Percentiles rank a stretch among this genome's conserved stretches.
phyloP scores from a whole-genome alignment of 495 filamentous ascomycete genomes.

The Neurospora sp. region DNA sequence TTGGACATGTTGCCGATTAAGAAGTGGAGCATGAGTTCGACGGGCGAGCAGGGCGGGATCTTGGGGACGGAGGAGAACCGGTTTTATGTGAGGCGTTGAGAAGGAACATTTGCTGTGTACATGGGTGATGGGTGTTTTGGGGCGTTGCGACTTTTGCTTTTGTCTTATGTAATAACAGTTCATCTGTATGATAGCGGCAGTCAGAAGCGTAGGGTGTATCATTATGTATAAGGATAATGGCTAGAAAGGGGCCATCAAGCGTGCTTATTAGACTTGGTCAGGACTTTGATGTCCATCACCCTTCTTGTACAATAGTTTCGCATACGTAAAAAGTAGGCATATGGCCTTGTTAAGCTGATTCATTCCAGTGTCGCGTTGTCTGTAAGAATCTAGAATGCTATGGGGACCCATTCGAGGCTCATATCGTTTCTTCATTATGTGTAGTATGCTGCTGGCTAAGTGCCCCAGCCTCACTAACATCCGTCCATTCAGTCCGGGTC shows the following conservation, averaged over 20 bases:
- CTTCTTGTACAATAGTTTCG: constrained; percentile 19
- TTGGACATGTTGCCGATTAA: constrained; percentile 48
- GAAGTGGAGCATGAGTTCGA: constrained; percentile 71
- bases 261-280: constrained; percentile 1
- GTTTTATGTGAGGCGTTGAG: constrained; percentile 13
- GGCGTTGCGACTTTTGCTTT: not conserved
- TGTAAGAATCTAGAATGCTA: not conserved
- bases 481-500: not conserved
- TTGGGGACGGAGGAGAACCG: constrained; percentile 30
- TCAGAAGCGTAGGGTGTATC: not conserved
- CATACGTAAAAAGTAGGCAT: not conserved
- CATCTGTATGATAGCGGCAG: not conserved
- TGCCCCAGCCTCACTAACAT: not conserved
- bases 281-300: constrained; percentile 5
- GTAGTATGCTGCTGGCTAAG: not conserved
- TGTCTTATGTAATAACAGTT: not conserved
- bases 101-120: constrained; percentile 1
- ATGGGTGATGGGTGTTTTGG: not conserved
- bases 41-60: constrained; percentile 42
- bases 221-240: not conserved
- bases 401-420: not conserved
- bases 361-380: not conserved
- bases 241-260: not conserved
- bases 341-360: not conserved
- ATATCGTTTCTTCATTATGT: not conserved